Evolutionary conservation across 345 rosid genomes (phyloP).

Genomic region (Tarenaya hassleriana): DNA sequence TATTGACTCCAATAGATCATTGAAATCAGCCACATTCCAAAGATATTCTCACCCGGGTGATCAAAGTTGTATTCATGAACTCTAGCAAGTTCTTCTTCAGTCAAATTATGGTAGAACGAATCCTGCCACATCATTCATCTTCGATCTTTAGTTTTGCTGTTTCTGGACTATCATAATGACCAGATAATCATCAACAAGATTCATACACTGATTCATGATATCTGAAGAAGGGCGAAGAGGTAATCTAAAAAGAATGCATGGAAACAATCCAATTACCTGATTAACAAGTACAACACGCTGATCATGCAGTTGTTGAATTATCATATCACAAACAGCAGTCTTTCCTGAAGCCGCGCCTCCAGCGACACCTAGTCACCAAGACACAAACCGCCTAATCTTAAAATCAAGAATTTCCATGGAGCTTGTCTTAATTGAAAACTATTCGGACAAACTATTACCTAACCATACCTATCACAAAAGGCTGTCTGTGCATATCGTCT

Average conservation of each 20-base stretch:
- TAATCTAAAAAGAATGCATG: too few species aligned
- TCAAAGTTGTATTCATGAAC: constrained; percentile 99
- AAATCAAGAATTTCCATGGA: constrained; percentile 17
- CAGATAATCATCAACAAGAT: neutral
- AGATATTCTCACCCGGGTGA: constrained; percentile 86
- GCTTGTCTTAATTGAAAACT: constrained; percentile 5
- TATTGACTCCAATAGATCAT: constrained; percentile 10
- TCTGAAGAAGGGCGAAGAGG: too few species aligned
- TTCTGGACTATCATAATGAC: constrained; percentile 8
- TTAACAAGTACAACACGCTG: constrained; percentile 97
- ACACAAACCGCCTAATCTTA: constrained; percentile 8
- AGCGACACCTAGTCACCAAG: constrained; percentile 63
- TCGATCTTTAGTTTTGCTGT: constrained; percentile 10
- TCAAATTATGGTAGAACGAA: constrained; percentile 94
- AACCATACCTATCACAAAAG: constrained; percentile 73
- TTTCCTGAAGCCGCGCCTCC: constrained; percentile 99
- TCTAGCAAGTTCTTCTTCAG: constrained; percentile 72
- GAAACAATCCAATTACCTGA: too few species aligned
- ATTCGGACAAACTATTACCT: neutral
- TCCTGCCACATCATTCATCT: constrained; percentile 59
- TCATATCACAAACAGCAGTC: constrained; percentile 98
- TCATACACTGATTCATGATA: neutral
- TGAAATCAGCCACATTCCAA: constrained; percentile 12
- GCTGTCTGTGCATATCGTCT: constrained; percentile 59
- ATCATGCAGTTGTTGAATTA: constrained; percentile 98